Percentiles rank a stretch among this genome's conserved stretches.
phyloP scores from a whole-genome alignment of 2,329 filamentous ascomycete species.

The Diaporthe velutina region DNA sequence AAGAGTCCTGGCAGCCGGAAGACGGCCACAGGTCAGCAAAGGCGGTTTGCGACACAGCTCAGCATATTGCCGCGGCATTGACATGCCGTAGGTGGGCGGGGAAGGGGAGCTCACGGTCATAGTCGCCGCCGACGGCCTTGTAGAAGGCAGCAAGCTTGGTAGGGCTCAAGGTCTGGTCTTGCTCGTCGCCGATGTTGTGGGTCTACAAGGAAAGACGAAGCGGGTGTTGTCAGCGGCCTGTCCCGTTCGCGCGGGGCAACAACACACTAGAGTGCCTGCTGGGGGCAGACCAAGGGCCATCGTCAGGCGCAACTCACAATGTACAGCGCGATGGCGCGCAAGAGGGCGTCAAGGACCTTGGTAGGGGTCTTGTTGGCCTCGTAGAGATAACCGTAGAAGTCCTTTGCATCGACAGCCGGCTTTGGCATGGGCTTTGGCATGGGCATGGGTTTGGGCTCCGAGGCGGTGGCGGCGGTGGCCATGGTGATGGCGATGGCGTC shows the following conservation, averaged over 20 bases:
- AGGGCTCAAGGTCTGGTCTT: slow-evolving; percentile 68
- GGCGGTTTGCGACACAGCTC: slow-evolving; percentile 14
- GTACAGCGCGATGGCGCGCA: slow-evolving; percentile 76
- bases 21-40: slow-evolving; percentile 26
- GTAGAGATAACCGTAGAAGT: slow-evolving; percentile 77
- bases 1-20: slow-evolving; percentile 74
- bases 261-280: neutral
- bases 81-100: neutral
- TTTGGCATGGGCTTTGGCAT: slow-evolving; percentile 22
- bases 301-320: slow-evolving; percentile 66
- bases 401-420: slow-evolving; percentile 44
- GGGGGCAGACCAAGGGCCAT: neutral
- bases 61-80: slow-evolving; percentile 39
- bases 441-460: slow-evolving; percentile 16
- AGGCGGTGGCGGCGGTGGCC: slow-evolving; percentile 35
- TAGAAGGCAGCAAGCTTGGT: slow-evolving; percentile 83
- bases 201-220: slow-evolving; percentile 56
- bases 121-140: slow-evolving; percentile 79
- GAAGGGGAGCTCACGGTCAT: slow-evolving; percentile 65
- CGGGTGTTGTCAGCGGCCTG: slow-evolving; percentile 35
- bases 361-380: slow-evolving; percentile 76
- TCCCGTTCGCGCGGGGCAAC: slow-evolving; percentile 4
- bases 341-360: slow-evolving; percentile 74
- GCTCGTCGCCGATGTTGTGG: slow-evolving; percentile 69
- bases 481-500: slow-evolving; percentile 27